phyloP scores from a whole-genome alignment of 345 rosid species.

The Ceriops decandra region DNA sequence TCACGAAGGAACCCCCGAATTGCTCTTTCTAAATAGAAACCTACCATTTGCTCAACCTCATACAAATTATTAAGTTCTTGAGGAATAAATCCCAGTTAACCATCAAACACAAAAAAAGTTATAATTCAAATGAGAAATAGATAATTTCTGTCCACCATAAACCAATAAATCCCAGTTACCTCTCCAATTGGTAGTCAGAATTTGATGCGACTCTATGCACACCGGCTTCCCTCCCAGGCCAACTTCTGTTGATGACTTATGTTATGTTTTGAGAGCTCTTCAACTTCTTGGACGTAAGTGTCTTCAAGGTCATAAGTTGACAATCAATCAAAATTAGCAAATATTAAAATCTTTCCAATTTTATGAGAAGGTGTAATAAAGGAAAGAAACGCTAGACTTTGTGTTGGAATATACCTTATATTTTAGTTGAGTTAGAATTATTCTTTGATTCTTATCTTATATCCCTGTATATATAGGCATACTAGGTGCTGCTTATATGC shows the following conservation, averaged over 20 bases:
- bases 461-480: too few species aligned
- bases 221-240: conserved; percentile 52
- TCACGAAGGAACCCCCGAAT: too few species aligned
- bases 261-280: conserved; percentile 53
- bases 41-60: too few species aligned
- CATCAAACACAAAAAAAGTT: not conserved
- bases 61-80: not conserved
- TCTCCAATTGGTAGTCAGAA: conserved; percentile 62
- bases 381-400: not conserved
- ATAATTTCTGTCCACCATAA: not conserved
- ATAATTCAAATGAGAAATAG: not conserved
- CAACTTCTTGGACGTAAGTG: conserved; percentile 63
- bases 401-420: too few species aligned
- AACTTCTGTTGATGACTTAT: conserved; percentile 50
- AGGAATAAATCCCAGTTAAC: not conserved
- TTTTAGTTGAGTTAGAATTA: too few species aligned
- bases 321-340: conserved; percentile 19
- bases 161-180: conserved; percentile 38
- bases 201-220: conserved; percentile 55
- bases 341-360: not conserved
- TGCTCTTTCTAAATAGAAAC: too few species aligned
- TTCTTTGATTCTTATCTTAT: too few species aligned
- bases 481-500: too few species aligned
- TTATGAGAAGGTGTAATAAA: not conserved
- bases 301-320: conserved; percentile 72